Evolutionary conservation across 495 filamentous ascomycete species (phyloP).

Genomic region (Tetracladium setigerum): DNA sequence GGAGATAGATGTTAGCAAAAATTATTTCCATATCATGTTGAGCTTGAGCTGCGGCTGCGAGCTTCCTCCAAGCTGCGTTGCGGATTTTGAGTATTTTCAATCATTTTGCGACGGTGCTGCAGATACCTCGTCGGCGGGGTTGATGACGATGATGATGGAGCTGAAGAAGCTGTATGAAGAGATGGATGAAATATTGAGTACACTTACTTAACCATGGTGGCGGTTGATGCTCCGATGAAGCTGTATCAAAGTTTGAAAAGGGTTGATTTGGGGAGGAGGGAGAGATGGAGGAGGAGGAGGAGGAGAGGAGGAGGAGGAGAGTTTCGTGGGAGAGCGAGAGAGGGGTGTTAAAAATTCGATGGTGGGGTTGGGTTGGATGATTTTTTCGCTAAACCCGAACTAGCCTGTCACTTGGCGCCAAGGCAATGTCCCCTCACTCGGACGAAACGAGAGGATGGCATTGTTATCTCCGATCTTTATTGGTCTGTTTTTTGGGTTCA

Average conservation of each 20-base stretch:
- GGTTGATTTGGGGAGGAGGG: neutral
- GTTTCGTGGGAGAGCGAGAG: neutral
- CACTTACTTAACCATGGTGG: constrained; percentile 99
- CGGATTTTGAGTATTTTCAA: too few relatives aligned
- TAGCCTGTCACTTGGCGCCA: too few relatives aligned
- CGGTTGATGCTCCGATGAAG: constrained; percentile 57
- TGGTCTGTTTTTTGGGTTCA: too few relatives aligned
- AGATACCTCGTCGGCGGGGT: neutral
- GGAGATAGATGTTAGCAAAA: constrained; percentile 12
- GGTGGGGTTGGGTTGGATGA: too few relatives aligned
- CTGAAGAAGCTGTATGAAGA: neutral
- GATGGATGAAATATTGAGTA: constrained; percentile 7
- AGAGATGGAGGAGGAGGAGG: neutral
- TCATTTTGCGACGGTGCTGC: neutral
- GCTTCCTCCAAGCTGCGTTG: neutral
- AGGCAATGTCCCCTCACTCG: too few relatives aligned
- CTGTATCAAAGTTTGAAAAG: constrained; percentile 15
- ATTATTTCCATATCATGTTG: neutral
- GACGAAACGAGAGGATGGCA: too few relatives aligned
- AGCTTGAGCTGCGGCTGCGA: neutral
- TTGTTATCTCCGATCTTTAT: too few relatives aligned
- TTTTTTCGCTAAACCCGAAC: too few relatives aligned
- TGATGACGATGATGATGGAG: neutral
- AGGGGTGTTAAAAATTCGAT: too few relatives aligned
- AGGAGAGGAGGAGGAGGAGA: neutral